These are phyloP conservation scores for Geotrichum phurueaensis DNA, from an alignment of 1,139 yeast species.

Conservation along the genomic window DNA sequence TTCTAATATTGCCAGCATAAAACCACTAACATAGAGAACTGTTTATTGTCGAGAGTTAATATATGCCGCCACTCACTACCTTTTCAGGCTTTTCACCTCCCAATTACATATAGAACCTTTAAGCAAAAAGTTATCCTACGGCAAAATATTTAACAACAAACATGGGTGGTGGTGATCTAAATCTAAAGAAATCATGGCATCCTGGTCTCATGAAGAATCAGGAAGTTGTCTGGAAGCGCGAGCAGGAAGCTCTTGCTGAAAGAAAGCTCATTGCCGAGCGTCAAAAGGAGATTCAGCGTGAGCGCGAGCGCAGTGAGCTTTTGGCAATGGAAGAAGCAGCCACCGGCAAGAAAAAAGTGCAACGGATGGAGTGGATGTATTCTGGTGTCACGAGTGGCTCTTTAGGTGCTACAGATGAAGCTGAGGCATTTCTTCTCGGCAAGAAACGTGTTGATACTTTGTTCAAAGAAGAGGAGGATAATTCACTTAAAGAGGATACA, in stretches of 20 bases:
- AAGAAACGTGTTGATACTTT: slow-evolving; percentile 42
- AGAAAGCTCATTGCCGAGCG: slow-evolving; percentile 59
- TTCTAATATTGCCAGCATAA: not conserved
- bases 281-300: slow-evolving; percentile 58
- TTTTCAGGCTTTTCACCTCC: not conserved
- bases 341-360: slow-evolving; percentile 44
- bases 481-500: slow-evolving; percentile 19
- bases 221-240: slow-evolving; percentile 77
- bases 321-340: slow-evolving; percentile 46
- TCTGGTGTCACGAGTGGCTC: slow-evolving; percentile 39
- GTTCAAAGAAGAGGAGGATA: slow-evolving; percentile 21
- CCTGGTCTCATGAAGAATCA: slow-evolving; percentile 83
- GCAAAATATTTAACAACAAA: not conserved
- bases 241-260: slow-evolving; percentile 71
- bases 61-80: not conserved
- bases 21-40: not conserved
- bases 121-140: not conserved
- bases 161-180: slow-evolving; percentile 55
- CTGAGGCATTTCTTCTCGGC: slow-evolving; percentile 48
- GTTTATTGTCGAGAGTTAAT: not conserved
- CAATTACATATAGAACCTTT: not conserved
- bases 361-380: slow-evolving; percentile 82
- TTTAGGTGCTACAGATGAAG: slow-evolving; percentile 28
- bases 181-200: slow-evolving; percentile 92
- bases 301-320: slow-evolving; percentile 58